Evolutionary conservation across 148 eudicot genomes (phyloP).

Genomic region (Rhododendron ferrugineum): DNA sequence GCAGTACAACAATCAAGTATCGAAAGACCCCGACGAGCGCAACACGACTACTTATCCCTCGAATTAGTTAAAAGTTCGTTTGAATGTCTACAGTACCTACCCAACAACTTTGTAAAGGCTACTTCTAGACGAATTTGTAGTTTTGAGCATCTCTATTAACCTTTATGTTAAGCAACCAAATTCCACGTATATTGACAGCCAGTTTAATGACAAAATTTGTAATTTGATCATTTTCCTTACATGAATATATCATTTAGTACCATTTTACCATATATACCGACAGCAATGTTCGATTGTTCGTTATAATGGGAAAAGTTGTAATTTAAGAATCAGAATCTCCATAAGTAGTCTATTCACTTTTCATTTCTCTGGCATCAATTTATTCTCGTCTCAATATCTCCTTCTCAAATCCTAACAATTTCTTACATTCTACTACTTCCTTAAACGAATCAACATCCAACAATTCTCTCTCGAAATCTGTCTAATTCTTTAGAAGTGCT

Average conservation of each 20-base stretch:
- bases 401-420: not conserved
- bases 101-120: not conserved
- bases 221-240: not conserved
- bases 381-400: not conserved
- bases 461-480: not conserved
- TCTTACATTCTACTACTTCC: not conserved
- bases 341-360: too few species aligned
- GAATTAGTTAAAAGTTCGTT: not conserved
- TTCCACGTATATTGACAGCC: not conserved
- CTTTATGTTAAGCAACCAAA: not conserved
- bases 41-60: not conserved
- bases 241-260: not conserved
- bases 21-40: too few species aligned
- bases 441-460: not conserved
- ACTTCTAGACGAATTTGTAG: not conserved
- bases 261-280: too few species aligned
- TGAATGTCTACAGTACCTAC: too few species aligned
- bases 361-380: too few species aligned
- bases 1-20: not conserved
- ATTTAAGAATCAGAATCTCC: too few species aligned
- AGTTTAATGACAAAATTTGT: not conserved
- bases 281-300: too few species aligned
- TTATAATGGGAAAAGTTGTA: not conserved
- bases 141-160: not conserved
- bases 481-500: not conserved